These are phyloP conservation scores for Daldinia bambusicola DNA, from an alignment of 495 filamentous ascomycete genomes.

Conservation along the genomic window DNA sequence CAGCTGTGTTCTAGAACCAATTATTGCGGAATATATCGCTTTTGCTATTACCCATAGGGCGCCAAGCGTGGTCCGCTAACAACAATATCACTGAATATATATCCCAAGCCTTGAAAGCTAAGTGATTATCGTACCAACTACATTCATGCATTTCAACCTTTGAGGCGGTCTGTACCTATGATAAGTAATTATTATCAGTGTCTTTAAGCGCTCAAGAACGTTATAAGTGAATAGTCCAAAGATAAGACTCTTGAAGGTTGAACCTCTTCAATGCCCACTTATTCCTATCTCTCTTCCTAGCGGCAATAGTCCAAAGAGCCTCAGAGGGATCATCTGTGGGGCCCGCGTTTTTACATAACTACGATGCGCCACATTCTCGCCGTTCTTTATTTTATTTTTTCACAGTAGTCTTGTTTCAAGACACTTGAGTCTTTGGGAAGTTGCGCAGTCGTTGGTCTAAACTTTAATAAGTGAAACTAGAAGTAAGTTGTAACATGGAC, in stretches of 20 bases:
- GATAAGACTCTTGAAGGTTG: too few species aligned
- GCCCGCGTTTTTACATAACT: too few species aligned
- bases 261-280: too few species aligned
- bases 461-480: too few species aligned
- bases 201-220: conserved; percentile 57
- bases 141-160: conserved; percentile 57
- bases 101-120: conserved; percentile 57
- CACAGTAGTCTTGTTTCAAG: too few species aligned
- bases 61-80: conserved; percentile 53
- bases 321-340: too few species aligned
- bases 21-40: conserved; percentile 55
- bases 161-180: conserved; percentile 48
- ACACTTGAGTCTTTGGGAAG: too few species aligned
- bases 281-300: too few species aligned
- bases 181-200: conserved; percentile 7
- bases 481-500: neutral
- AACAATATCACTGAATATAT: conserved; percentile 55
- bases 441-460: too few species aligned
- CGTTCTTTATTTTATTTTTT: too few species aligned
- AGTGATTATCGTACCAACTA: conserved; percentile 68
- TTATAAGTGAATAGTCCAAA: conserved; percentile 15
- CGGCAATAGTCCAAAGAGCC: too few species aligned
- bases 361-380: too few species aligned
- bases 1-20: conserved; percentile 54
- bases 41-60: conserved; percentile 53